phyloP scores from a whole-genome alignment of 805 yeast species.

The Pachysolen tannophilus region DNA sequence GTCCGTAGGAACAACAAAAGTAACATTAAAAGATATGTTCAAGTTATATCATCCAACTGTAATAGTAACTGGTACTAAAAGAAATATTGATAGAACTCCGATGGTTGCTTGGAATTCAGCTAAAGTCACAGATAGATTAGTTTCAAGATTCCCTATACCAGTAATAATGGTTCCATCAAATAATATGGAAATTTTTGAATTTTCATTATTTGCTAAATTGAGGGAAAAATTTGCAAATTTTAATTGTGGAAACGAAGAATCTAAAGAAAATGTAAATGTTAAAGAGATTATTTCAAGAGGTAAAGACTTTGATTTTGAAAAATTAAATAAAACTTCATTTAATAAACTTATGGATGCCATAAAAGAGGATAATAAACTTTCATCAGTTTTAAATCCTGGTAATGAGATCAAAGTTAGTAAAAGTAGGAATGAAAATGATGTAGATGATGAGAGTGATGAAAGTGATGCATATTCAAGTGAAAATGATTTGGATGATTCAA shows the following conservation, averaged over 20 bases:
- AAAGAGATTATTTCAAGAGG: too few relatives aligned
- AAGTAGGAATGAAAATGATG: constrained; percentile 10
- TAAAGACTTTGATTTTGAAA: constrained; percentile 9
- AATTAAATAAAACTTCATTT: constrained; percentile 1
- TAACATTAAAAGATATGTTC: constrained; percentile 50
- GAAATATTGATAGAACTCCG: constrained; percentile 18
- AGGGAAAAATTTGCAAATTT: constrained; percentile 13
- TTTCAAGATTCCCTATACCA: constrained; percentile 57
- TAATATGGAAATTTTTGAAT: constrained; percentile 48
- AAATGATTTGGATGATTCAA: constrained; percentile 3
- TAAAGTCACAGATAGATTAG: constrained; percentile 55
- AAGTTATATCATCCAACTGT: constrained; percentile 53
- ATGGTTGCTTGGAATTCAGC: constrained; percentile 56
- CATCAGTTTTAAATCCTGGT: background rate
- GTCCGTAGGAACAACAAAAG: constrained; percentile 49
- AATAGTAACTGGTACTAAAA: constrained; percentile 40
- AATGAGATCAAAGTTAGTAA: too few relatives aligned
- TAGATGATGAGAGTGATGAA: constrained; percentile 7
- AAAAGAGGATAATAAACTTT: constrained; percentile 2
- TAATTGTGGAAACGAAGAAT: constrained; percentile 11
- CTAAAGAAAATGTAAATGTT: constrained; percentile 9
- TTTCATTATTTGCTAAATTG: constrained; percentile 27
- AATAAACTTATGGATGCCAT: constrained; percentile 7
- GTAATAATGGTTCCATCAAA: constrained; percentile 58
- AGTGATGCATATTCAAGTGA: constrained; percentile 13